A percentile compares a stretch with the other conserved stretches of the same genome.
Conservation (phyloP, 2,329 filamentous ascomycete species). For the Colletotrichum ledebouriae region DNA sequence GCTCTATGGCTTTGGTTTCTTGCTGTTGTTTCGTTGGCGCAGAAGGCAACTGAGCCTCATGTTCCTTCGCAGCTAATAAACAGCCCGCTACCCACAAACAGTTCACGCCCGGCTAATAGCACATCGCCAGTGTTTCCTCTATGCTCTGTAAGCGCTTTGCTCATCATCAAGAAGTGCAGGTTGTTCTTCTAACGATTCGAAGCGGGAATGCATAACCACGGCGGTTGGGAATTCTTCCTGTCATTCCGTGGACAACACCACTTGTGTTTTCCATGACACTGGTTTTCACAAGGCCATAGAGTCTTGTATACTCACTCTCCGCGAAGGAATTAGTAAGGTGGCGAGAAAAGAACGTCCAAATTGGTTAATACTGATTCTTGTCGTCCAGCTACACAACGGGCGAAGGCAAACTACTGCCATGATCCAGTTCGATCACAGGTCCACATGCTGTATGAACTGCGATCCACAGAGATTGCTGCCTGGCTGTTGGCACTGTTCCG, state of each 20-base stretch:
- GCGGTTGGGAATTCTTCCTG: not conserved
- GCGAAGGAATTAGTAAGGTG: slow-evolving; percentile 17
- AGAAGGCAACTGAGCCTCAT: slow-evolving; percentile 1
- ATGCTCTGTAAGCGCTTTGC: slow-evolving; percentile 2
- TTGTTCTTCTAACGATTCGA: not conserved
- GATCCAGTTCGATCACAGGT: slow-evolving; percentile 17
- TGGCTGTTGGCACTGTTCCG: slow-evolving; percentile 22
- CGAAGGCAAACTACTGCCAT: slow-evolving; percentile 20
- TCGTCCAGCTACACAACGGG: slow-evolving; percentile 17
- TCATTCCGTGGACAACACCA: slow-evolving; percentile 14
- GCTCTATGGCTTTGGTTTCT: slow-evolving; percentile 1
- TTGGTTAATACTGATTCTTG: not conserved
- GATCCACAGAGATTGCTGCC: slow-evolving; percentile 11
- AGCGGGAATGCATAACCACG: slow-evolving; percentile 9
- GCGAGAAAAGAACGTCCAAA: not conserved
- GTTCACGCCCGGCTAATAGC: not conserved
- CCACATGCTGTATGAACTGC: slow-evolving; percentile 10
- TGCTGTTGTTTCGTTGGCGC: not conserved
- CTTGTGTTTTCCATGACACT: slow-evolving; percentile 17
- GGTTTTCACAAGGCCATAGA: slow-evolving; percentile 15
- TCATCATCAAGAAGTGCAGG: not conserved
- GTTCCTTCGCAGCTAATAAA: not conserved
- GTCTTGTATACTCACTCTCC: slow-evolving; percentile 12
- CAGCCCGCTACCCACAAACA: not conserved
- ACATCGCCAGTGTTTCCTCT: slow-evolving; percentile 6